Conservation (phyloP, 176 grass and related monocot genomes). For the Chrysopogon serrulatus region DNA sequence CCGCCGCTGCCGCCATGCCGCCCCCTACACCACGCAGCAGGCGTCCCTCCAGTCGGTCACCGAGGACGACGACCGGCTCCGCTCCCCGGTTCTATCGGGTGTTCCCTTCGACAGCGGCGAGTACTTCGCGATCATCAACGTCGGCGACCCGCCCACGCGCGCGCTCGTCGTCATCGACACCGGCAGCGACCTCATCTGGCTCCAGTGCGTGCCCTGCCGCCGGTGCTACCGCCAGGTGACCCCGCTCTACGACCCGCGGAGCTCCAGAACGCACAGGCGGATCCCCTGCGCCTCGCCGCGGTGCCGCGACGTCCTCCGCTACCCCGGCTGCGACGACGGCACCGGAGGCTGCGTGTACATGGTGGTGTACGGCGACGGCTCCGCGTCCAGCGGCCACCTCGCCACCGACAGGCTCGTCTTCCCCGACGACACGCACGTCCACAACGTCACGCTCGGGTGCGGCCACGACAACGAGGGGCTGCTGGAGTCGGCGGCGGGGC, state of each 20-base stretch:
- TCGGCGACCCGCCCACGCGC: slow-evolving; percentile 51
- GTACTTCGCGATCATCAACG: slow-evolving; percentile 63
- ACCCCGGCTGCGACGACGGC: slow-evolving; percentile 39
- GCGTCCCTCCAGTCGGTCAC: not conserved
- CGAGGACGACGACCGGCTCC: slow-evolving; percentile 6
- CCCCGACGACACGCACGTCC: slow-evolving; percentile 11
- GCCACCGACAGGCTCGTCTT: slow-evolving; percentile 58
- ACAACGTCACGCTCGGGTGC: slow-evolving; percentile 56
- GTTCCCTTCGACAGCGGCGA: slow-evolving; percentile 52
- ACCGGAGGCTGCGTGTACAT: slow-evolving; percentile 40
- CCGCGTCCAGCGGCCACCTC: slow-evolving; percentile 40
- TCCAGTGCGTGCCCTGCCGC: slow-evolving; percentile 74
- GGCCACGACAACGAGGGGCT: slow-evolving; percentile 67
- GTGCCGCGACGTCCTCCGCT: slow-evolving; percentile 33
- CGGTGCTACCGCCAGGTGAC: slow-evolving; percentile 66
- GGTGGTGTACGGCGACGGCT: slow-evolving; percentile 65
- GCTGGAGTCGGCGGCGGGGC: slow-evolving; percentile 46
- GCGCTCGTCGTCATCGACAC: slow-evolving; percentile 79
- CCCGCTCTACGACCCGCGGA: slow-evolving; percentile 53
- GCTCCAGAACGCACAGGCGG: slow-evolving; percentile 37
- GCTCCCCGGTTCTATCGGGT: slow-evolving; percentile 48
- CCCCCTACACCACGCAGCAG: not conserved
- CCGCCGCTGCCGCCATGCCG: slow-evolving; percentile 26
- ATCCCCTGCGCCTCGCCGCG: slow-evolving; percentile 44
- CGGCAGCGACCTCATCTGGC: slow-evolving; percentile 77